Base-by-base conservation (phyloP, 345 rosid species). In the Aurinia saxatilis region DNA sequence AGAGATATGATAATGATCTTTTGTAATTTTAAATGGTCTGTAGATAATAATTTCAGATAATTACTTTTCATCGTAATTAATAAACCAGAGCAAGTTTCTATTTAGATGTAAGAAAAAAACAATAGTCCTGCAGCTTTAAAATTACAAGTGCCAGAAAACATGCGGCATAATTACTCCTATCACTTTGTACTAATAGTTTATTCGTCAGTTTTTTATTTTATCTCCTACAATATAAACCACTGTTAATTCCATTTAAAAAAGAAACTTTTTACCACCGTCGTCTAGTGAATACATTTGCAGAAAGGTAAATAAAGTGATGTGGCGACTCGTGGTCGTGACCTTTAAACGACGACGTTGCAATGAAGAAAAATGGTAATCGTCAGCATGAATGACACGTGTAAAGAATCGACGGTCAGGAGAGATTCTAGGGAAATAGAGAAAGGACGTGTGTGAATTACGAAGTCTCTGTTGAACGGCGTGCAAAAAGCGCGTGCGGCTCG, bases 401-500 rank as follows among this genome's bases (percentile, higher is more conserved):
- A 1, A 8, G 5, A 65, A 50, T 65, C 75, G 62, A 71, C 75
- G 71, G 75, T 21, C 39, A 19, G 14, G 71, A 65, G 45, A 65
- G 61, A 65, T 64, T 60, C 49, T 57, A 48, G 71, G 75, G 75
- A 29, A 74, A 64, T 72, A 62, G 65, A 70, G 72, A 73, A 65
- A 67, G 70, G 78, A 78, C 69, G 79, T 53, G 77, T 39, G 67
- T 63, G 68, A 75, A 70, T 78, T 72, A 79, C 87, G 69, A 80
- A 75, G 79, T 27, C 61, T 27, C 61, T 62, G 48, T 71, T 14
- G 81, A 73, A 80, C 40, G 31, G 37, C 52, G 87, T 65, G 83
- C 77, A 46, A 39, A 39, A 21, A 60, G 42, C 71, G 87, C 84
- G 80, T 79, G 81, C 78, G 74, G 29, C 79, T 79, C 81, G 78